Base-by-base conservation (phyloP, 2,329 filamentous ascomycete genomes). In the Gliomastix tumulicola region DNA sequence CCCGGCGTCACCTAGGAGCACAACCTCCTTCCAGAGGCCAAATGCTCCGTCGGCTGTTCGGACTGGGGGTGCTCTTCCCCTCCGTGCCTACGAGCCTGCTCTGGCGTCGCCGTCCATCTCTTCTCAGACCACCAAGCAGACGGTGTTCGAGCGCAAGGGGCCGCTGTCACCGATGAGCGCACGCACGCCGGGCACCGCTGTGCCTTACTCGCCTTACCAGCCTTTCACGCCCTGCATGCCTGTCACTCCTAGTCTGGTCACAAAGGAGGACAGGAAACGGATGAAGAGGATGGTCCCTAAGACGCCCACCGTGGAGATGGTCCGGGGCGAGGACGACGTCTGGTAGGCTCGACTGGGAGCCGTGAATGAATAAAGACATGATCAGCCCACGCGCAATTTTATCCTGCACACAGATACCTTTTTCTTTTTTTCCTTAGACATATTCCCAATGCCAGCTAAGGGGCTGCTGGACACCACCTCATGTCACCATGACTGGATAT, bases 121-220 rank as follows among this genome's bases (percentile, higher is more conserved):
- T 22, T 44, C 54, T 7, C 62, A 66, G 38, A 69, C 63, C 36
- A 69, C 63, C 5, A 82, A 79, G 61, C 76, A 81, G 54, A 83
- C 79, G 0, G 73, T 79, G 2, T 75, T 83, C 43, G 77, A 82
- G 49, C 65, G 78, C 21, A 63, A 60, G 17, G 63, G 59, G 1
- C 71, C 74, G 2, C 49, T 75, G 38, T 76, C 75, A 4, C 78
- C 79, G 4, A 60, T 59, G 1, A 75, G 72, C 2, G 65, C 76
- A 18, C 74, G 72, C 32, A 82, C 78, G 4, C 84, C 83, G 0
- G 74, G 66, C 54, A 78, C 72, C 2, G 76, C 74, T 5, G 73
- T 80, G 17, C 84, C 84, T 3, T 89, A 89, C 57, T 79, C 76
- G 38, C 83, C 85, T 0, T 90, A 89, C 48, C 85, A 89, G 65